Conservation (phyloP, 208 protist species). For the Crithidia thermophila region DNA sequence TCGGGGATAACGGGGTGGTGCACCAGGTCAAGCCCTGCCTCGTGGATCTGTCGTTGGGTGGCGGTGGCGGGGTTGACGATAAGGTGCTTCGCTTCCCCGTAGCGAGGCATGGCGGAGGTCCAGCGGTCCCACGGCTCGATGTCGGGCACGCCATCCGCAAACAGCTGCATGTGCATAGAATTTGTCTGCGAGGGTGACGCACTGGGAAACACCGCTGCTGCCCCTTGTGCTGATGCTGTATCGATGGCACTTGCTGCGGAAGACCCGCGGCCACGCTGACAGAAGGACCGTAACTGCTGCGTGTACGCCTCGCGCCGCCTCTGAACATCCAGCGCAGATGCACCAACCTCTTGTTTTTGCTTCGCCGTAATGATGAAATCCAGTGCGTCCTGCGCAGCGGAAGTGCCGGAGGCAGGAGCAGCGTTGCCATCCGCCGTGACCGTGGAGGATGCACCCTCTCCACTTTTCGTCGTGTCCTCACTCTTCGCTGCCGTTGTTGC, state of each 20-base stretch:
- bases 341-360: constrained; percentile 11
- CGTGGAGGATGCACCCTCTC: too few relatives aligned
- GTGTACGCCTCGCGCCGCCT: constrained; percentile 33
- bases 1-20: constrained; percentile 64
- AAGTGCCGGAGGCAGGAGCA: too few relatives aligned
- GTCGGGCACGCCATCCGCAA: constrained; percentile 73
- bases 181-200: constrained; percentile 21
- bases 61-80: constrained; percentile 25
- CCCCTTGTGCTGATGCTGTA: not conserved
- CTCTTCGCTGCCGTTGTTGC: not conserved
- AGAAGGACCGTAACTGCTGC: constrained; percentile 28
- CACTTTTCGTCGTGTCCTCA: not conserved
- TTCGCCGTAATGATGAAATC: constrained; percentile 16
- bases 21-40: constrained; percentile 39
- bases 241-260: too few relatives aligned
- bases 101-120: constrained; percentile 67
- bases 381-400: constrained; percentile 3
- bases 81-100: constrained; percentile 32
- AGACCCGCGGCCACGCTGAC: constrained; percentile 7
- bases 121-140: constrained; percentile 86
- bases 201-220: not conserved
- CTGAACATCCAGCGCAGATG: constrained; percentile 2
- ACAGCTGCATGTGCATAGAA: constrained; percentile 54
- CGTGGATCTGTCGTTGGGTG: constrained; percentile 11
- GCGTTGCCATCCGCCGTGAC: too few relatives aligned